phyloP scores from a whole-genome alignment of 352 stramenopile species.

The Phytophthora hibernalis region DNA sequence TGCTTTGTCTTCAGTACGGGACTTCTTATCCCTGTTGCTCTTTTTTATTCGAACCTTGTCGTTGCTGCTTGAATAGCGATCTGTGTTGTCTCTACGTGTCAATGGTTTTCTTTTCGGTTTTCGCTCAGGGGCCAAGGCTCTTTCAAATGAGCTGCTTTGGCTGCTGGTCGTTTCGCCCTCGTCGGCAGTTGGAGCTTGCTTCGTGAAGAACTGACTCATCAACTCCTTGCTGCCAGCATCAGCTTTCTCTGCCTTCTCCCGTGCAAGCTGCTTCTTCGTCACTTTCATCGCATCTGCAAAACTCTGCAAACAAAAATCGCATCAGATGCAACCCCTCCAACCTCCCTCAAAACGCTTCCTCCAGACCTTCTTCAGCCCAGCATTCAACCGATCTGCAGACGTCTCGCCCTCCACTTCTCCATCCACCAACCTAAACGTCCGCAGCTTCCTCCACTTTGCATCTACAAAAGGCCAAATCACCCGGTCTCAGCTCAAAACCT shows the following conservation, averaged over 20 bases:
- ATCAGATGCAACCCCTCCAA: neutral
- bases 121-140: slow-evolving; percentile 6
- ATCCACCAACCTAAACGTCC: slow-evolving; percentile 70
- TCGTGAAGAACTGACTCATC: slow-evolving; percentile 40
- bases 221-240: slow-evolving; percentile 34
- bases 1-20: slow-evolving; percentile 7
- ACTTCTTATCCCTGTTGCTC: slow-evolving; percentile 6
- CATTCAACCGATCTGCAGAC: slow-evolving; percentile 64
- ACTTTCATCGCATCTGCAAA: slow-evolving; percentile 38
- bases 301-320: slow-evolving; percentile 17
- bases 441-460: slow-evolving; percentile 79
- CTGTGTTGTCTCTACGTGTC: slow-evolving; percentile 22
- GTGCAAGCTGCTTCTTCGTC: slow-evolving; percentile 37
- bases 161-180: slow-evolving; percentile 23
- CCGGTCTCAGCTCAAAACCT: slow-evolving; percentile 11
- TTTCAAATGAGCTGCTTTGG: slow-evolving; percentile 23
- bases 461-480: slow-evolving; percentile 30
- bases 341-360: neutral
- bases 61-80: slow-evolving; percentile 6
- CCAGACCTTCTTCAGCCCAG: slow-evolving; percentile 52
- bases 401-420: slow-evolving; percentile 69
- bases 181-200: slow-evolving; percentile 2
- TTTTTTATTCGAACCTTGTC: slow-evolving; percentile 20
- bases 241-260: slow-evolving; percentile 34
- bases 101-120: slow-evolving; percentile 22